Percentiles rank a stretch among this genome's conserved stretches.
phyloP scores from a whole-genome alignment of 495 filamentous ascomycete genomes.

The Penicillium robsamsonii region DNA sequence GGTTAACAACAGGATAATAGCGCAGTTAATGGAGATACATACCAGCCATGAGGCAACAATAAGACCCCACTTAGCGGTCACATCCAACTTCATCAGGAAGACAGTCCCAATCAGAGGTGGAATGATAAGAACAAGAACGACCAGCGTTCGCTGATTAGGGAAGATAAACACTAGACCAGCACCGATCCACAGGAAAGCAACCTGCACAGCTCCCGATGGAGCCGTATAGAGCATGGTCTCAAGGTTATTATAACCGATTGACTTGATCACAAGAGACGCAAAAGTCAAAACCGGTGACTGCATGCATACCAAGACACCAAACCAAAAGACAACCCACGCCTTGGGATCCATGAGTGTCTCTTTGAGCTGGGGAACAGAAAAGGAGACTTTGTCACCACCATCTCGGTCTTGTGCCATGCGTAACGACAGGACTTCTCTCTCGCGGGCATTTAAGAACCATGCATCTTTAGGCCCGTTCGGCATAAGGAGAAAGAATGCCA shows the following conservation, averaged over 20 bases:
- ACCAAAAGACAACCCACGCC: conserved; percentile 56
- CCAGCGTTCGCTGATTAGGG: conserved; percentile 23
- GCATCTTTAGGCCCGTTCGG: conserved; percentile 59
- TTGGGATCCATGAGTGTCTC: conserved; percentile 59
- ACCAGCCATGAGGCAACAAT: conserved; percentile 39
- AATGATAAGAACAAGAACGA: conserved; percentile 25
- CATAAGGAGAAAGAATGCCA: conserved; percentile 53
- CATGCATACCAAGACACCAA: conserved; percentile 43
- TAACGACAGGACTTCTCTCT: conserved; percentile 52
- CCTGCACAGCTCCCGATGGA: conserved; percentile 34
- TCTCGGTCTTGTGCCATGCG: conserved; percentile 57
- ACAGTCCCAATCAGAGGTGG: conserved; percentile 30
- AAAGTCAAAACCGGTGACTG: conserved; percentile 30
- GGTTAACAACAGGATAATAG: not conserved
- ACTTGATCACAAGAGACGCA: conserved; percentile 37
- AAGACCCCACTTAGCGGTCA: conserved; percentile 30
- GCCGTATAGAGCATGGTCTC: conserved; percentile 34
- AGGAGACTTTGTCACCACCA: conserved; percentile 56
- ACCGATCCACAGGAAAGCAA: conserved; percentile 34
- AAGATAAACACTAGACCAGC: conserved; percentile 22
- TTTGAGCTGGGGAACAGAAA: conserved; percentile 54
- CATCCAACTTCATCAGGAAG: conserved; percentile 30
- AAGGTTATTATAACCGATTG: conserved; percentile 27
- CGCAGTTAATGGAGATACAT: conserved; percentile 5
- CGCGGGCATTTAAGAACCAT: conserved; percentile 53